Conservation (phyloP, 2,329 filamentous ascomycete genomes). For the Hymenoscyphus fraxineus region DNA sequence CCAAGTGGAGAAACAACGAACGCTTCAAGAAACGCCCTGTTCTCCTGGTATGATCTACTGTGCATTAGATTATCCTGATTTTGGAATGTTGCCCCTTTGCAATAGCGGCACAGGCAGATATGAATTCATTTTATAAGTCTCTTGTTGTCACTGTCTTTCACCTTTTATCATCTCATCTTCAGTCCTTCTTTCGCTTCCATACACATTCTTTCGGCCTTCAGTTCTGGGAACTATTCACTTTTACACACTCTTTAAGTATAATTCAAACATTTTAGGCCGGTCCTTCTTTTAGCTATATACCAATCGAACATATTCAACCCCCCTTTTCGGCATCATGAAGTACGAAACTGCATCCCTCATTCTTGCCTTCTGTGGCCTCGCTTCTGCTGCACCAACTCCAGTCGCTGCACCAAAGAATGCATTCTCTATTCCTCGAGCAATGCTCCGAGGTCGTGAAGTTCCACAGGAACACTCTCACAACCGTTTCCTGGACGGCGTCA, state of each 20-base stretch:
- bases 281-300: slow-evolving; percentile 27
- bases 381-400: slow-evolving; percentile 30
- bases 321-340: slow-evolving; percentile 33
- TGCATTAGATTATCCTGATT: slow-evolving; percentile 8
- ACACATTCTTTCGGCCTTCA: slow-evolving; percentile 31
- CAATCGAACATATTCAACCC: slow-evolving; percentile 15
- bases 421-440: slow-evolving; percentile 29
- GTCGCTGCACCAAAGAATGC: slow-evolving; percentile 22
- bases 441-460: slow-evolving; percentile 44
- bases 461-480: slow-evolving; percentile 56
- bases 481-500: slow-evolving; percentile 44
- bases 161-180: slow-evolving; percentile 28
- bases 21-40: slow-evolving; percentile 22
- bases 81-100: neutral
- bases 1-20: slow-evolving; percentile 13
- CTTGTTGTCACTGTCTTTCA: slow-evolving; percentile 8
- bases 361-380: slow-evolving; percentile 31
- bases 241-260: slow-evolving; percentile 32
- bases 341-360: slow-evolving; percentile 32
- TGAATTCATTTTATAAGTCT: slow-evolving; percentile 27
- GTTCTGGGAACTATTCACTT: slow-evolving; percentile 35
- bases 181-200: slow-evolving; percentile 28
- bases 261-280: slow-evolving; percentile 27
- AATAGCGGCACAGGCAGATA: neutral
- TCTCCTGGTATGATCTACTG: slow-evolving; percentile 27